phyloP scores from a whole-genome alignment of 148 eudicot species.

The Cornus controversa region DNA sequence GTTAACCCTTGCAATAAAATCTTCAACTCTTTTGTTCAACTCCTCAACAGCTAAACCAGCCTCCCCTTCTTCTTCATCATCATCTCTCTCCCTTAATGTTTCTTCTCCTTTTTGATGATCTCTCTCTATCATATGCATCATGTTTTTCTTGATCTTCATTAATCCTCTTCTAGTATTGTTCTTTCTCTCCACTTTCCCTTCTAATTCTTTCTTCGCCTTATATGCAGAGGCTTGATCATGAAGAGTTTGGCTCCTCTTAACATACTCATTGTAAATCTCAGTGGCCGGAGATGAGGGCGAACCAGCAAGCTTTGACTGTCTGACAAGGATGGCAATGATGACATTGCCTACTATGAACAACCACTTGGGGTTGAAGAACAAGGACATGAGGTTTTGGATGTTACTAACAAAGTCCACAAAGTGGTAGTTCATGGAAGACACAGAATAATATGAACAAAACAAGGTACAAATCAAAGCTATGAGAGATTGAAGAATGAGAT shows the following conservation, averaged over 20 bases:
- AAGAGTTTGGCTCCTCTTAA: not conserved
- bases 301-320: constrained; percentile 1
- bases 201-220: not conserved
- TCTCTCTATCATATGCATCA: not conserved
- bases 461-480: not conserved
- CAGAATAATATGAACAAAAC: not conserved
- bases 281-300: not conserved
- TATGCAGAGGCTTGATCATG: not conserved
- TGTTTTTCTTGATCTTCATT: not conserved
- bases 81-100: no score
- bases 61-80: not conserved
- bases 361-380: constrained; percentile 15
- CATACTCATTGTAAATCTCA: not conserved
- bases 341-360: constrained; percentile 14
- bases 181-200: not conserved
- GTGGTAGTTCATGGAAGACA: not conserved
- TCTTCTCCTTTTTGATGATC: no score
- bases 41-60: constrained; percentile 6
- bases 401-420: not conserved
- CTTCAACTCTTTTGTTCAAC: constrained; percentile 14
- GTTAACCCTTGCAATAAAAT: constrained; percentile 19
- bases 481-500: constrained; percentile 5
- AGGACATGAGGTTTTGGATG: not conserved
- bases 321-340: constrained; percentile 10
- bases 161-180: not conserved